Percentiles rank a stretch among this genome's conserved stretches.
phyloP scores from a whole-genome alignment of 495 filamentous ascomycete genomes.

The Podospora pseudocomata region DNA sequence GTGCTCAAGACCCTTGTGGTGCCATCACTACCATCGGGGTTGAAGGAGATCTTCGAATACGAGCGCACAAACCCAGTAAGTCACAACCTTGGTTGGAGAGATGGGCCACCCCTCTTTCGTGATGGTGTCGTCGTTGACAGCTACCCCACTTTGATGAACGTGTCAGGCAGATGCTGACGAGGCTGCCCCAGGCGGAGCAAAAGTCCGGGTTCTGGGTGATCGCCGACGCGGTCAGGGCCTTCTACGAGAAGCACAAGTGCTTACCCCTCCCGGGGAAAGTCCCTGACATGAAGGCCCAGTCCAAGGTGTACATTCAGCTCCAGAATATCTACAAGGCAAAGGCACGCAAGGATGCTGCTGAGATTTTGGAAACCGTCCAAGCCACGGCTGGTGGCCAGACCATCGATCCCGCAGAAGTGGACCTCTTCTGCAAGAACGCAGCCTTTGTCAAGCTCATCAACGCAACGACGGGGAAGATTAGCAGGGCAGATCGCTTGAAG shows the following conservation, averaged over 20 bases:
- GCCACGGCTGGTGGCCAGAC: conserved; percentile 48
- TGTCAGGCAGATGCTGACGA: conserved; percentile 20
- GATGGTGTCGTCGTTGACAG: neutral
- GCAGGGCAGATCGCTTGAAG: conserved; percentile 27
- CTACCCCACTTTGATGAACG: conserved; percentile 9
- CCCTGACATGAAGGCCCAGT: conserved; percentile 98
- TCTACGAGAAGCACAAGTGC: conserved; percentile 64
- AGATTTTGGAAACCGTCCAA: conserved; percentile 70
- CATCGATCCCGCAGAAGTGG: conserved; percentile 73
- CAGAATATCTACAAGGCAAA: conserved; percentile 94
- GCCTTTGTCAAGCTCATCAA: conserved; percentile 86
- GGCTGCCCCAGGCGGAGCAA: conserved; percentile 35
- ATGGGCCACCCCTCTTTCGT: neutral
- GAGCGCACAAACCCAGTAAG: conserved; percentile 44
- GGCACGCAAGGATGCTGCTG: conserved; percentile 71
- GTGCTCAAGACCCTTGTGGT: conserved; percentile 72
- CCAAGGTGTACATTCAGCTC: conserved; percentile 82
- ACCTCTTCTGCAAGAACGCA: conserved; percentile 92
- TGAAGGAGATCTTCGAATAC: conserved; percentile 76
- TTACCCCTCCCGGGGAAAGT: conserved; percentile 84
- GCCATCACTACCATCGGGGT: conserved; percentile 60
- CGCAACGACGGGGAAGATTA: conserved; percentile 30
- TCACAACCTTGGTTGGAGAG: neutral
- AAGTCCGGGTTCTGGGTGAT: conserved; percentile 81
- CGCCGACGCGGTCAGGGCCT: conserved; percentile 70